Percentiles rank a stretch among this genome's conserved stretches.
Conservation (phyloP, 768 basidiomycete genomes). For the Termitomyces bulborhizus region DNA sequence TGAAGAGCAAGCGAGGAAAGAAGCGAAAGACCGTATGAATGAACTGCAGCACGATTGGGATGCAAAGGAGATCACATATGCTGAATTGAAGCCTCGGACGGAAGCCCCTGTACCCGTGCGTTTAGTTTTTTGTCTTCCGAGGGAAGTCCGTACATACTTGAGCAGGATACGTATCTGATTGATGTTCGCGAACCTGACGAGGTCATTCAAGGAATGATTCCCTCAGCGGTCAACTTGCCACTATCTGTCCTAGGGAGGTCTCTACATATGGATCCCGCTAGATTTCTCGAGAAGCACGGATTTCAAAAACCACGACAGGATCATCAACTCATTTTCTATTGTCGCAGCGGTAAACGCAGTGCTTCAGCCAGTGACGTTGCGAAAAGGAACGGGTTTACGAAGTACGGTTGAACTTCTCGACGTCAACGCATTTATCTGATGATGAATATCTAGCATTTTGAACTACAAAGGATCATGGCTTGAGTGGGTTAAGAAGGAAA, state of each 20-base stretch:
- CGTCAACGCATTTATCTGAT: background rate
- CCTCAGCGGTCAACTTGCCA: slow-evolving; percentile 86
- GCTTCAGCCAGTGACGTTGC: slow-evolving; percentile 79
- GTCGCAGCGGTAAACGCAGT: slow-evolving; percentile 82
- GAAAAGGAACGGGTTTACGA: slow-evolving; percentile 72
- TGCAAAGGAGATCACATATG: slow-evolving; percentile 66
- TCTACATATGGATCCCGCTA: slow-evolving; percentile 46
- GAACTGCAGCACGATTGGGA: slow-evolving; percentile 70
- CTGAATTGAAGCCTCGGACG: slow-evolving; percentile 75
- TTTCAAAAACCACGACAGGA: slow-evolving; percentile 66
- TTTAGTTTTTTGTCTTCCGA: slow-evolving; percentile 2
- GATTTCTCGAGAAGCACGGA: slow-evolving; percentile 59
- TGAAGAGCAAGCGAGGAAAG: slow-evolving; percentile 27
- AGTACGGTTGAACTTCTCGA: slow-evolving; percentile 39
- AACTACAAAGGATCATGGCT: slow-evolving; percentile 89
- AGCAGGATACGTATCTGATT: slow-evolving; percentile 64
- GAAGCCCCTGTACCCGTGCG: slow-evolving; percentile 64
- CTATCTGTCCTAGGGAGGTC: slow-evolving; percentile 70
- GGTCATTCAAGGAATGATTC: slow-evolving; percentile 87
- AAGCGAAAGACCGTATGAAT: slow-evolving; percentile 27
- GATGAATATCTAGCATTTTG: slow-evolving; percentile 34
- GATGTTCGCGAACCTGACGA: slow-evolving; percentile 95
- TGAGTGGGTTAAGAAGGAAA: slow-evolving; percentile 68
- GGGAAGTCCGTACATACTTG: slow-evolving; percentile 9
- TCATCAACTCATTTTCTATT: slow-evolving; percentile 86